These are phyloP conservation scores for Harringtonia aguacate DNA, from an alignment of 2,329 filamentous ascomycete species.

Conservation along the genomic window DNA sequence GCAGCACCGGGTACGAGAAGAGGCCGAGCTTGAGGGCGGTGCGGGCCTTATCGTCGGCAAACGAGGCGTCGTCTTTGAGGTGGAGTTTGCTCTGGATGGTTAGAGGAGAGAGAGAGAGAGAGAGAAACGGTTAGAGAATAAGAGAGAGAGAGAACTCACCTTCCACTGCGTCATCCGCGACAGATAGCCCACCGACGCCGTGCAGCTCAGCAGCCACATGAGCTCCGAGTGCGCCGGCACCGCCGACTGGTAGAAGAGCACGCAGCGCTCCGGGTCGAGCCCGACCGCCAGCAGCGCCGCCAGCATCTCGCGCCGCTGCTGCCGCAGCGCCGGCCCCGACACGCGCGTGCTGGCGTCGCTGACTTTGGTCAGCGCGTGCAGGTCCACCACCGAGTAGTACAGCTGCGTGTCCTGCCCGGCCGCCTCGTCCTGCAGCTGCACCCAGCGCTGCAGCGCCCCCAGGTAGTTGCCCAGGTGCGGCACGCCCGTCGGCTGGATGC, in stretches of 20 bases:
- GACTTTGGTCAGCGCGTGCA: slow-evolving; percentile 72
- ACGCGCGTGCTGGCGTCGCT: slow-evolving; percentile 27
- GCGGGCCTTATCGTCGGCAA: slow-evolving; percentile 48
- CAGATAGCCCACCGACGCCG: slow-evolving; percentile 86
- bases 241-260: slow-evolving; percentile 53
- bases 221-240: slow-evolving; percentile 75
- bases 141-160: slow-evolving; percentile 25
- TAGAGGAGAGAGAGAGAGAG: not conserved
- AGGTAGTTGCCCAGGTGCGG: slow-evolving; percentile 95
- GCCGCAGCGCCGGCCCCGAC: slow-evolving; percentile 46
- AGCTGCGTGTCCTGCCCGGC: slow-evolving; percentile 39
- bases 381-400: slow-evolving; percentile 80
- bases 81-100: slow-evolving; percentile 58
- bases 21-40: slow-evolving; percentile 69
- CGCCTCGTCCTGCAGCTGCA: slow-evolving; percentile 59
- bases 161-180: slow-evolving; percentile 99
- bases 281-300: slow-evolving; percentile 78
- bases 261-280: slow-evolving; percentile 63
- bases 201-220: slow-evolving; percentile 95
- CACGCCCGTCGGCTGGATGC: slow-evolving; percentile 90
- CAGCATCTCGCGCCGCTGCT: slow-evolving; percentile 62
- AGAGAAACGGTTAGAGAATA: not conserved
- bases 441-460: slow-evolving; percentile 82
- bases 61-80: slow-evolving; percentile 44
- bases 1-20: slow-evolving; percentile 91